Conservation (phyloP, 805 yeast species). For the Candida parachauliodes region DNA sequence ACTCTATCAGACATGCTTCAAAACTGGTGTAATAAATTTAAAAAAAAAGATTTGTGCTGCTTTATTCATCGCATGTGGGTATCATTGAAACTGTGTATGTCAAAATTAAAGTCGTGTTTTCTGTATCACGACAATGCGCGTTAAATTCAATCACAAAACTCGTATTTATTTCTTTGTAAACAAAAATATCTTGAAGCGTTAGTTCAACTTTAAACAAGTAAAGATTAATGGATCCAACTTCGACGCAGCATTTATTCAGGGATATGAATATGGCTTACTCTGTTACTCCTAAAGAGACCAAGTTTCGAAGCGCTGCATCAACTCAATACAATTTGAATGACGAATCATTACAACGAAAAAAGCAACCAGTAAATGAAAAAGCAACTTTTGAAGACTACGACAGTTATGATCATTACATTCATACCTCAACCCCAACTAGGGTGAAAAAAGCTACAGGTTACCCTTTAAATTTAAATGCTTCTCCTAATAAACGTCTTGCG, state of each 20-base stretch:
- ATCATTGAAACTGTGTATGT: conserved; percentile 1
- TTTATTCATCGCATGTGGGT: not conserved
- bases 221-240: not conserved
- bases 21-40: too few species aligned
- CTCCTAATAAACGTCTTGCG: not conserved
- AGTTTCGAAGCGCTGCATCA: not conserved
- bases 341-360: not conserved
- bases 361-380: not conserved
- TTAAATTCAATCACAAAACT: not conserved
- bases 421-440: not conserved
- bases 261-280: conserved; percentile 1
- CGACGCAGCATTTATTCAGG: not conserved
- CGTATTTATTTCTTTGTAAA: too few species aligned
- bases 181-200: too few species aligned
- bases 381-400: too few species aligned
- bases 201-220: too few species aligned
- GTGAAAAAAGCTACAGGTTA: not conserved
- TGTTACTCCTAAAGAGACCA: not conserved
- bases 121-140: not conserved
- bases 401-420: too few species aligned
- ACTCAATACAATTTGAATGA: conserved; percentile 3
- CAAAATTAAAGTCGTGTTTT: not conserved
- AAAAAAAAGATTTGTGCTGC: too few species aligned
- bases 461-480: too few species aligned
- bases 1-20: conserved; percentile 7